Evolutionary conservation across 768 basidiomycete genomes (phyloP).

Genomic region (Lactifluus piperatus): DNA sequence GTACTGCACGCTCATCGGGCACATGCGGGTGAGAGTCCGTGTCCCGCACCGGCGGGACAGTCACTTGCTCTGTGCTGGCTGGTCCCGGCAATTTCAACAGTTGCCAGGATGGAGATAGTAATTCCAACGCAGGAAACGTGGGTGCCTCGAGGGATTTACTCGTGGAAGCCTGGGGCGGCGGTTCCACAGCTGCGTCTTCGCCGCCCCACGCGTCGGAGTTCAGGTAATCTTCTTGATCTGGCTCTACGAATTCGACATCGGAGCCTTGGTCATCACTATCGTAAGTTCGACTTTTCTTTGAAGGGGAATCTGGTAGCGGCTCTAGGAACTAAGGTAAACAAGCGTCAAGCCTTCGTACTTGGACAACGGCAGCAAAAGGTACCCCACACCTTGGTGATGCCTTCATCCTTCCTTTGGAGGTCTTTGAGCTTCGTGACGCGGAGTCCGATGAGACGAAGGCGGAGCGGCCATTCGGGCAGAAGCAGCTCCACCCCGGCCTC

Average conservation of each 20-base stretch:
- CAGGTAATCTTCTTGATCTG: conserved; percentile 26
- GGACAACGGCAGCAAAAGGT: background rate
- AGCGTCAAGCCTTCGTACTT: background rate
- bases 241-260: conserved; percentile 44
- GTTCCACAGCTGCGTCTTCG: background rate
- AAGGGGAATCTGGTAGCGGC: conserved; percentile 26
- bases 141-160: background rate
- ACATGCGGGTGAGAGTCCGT: background rate
- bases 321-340: conserved; percentile 47
- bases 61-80: background rate
- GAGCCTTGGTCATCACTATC: conserved; percentile 24
- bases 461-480: conserved; percentile 68
- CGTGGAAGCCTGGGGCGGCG: background rate
- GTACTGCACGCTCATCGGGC: background rate
- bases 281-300: conserved; percentile 34
- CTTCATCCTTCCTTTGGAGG: conserved; percentile 39
- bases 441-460: conserved; percentile 79
- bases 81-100: background rate
- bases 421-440: conserved; percentile 87
- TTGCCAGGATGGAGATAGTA: background rate
- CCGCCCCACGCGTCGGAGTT: background rate
- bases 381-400: conserved; percentile 59
- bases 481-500: conserved; percentile 78
- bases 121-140: conserved; percentile 2
- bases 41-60: background rate